Conservation (phyloP, 352 stramenopile species). For the Aphanomyces stellatus region DNA sequence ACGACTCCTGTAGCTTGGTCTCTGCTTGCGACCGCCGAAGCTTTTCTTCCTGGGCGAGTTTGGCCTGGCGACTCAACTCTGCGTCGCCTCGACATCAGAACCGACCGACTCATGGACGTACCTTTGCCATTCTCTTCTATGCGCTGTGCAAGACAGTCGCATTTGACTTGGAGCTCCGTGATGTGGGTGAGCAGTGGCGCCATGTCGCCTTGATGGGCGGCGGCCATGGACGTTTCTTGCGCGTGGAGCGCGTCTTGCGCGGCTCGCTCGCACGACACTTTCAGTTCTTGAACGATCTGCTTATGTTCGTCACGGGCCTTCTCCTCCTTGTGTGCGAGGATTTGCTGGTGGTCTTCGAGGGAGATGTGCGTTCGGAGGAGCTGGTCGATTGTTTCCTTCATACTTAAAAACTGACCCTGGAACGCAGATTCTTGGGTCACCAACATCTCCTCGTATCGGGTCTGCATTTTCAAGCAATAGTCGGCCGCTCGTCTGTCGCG, state of each 20-base stretch:
- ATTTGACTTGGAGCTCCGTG: background rate
- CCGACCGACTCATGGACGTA: background rate
- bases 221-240: background rate
- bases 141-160: background rate
- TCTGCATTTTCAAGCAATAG: slow-evolving; percentile 1
- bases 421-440: background rate
- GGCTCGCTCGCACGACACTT: background rate
- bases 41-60: background rate
- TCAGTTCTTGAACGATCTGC: background rate
- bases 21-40: background rate
- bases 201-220: background rate
- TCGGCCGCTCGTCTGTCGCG: background rate
- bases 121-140: background rate
- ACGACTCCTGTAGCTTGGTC: background rate
- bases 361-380: background rate
- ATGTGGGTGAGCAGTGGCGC: background rate
- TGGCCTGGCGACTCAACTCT: background rate
- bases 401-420: background rate
- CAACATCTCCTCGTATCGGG: slow-evolving; percentile 10
- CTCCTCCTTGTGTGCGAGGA: background rate
- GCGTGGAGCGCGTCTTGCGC: background rate
- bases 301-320: background rate
- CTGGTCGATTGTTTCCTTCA: background rate
- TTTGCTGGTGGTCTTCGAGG: background rate
- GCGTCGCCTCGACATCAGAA: background rate